Evolutionary conservation across 1,284 basidiomycete genomes (phyloP).

Genomic region (Ganoderma meredithae): DNA sequence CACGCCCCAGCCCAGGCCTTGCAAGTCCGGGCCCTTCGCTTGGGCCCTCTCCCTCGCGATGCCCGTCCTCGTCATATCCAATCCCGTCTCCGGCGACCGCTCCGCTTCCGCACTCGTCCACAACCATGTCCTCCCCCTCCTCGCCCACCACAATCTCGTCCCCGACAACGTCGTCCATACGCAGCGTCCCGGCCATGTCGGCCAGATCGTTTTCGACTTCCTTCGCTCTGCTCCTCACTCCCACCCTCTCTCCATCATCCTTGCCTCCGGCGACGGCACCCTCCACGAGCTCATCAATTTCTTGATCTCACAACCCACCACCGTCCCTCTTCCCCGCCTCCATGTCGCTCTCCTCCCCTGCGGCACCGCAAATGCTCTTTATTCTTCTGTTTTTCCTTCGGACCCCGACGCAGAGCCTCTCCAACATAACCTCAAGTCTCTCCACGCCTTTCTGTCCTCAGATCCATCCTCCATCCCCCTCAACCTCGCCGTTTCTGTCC

Average conservation of each 20-base stretch:
- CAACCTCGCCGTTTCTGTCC: constrained; percentile 63
- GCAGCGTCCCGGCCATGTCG: constrained; percentile 63
- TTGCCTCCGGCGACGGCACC: constrained; percentile 92
- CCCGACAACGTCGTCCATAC: constrained; percentile 60
- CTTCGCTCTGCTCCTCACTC: constrained; percentile 33
- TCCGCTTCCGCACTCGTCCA: constrained; percentile 58
- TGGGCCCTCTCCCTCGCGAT: constrained; percentile 15
- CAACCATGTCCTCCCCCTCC: constrained; percentile 69
- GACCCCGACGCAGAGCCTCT: constrained; percentile 37
- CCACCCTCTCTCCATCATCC: constrained; percentile 53
- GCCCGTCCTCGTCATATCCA: constrained; percentile 53
- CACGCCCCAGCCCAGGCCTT: not conserved
- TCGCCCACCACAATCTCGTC: constrained; percentile 48
- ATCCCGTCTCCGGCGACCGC: constrained; percentile 55
- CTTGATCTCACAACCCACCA: constrained; percentile 46
- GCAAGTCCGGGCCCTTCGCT: too few relatives aligned
- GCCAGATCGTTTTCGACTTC: constrained; percentile 55
- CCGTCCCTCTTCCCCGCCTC: constrained; percentile 36
- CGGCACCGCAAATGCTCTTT: constrained; percentile 97
- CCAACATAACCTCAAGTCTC: constrained; percentile 60
- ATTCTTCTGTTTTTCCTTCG: constrained; percentile 66
- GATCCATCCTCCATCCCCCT: constrained; percentile 52
- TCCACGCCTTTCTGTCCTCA: constrained; percentile 54
- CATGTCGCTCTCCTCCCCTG: constrained; percentile 71
- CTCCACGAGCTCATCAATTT: constrained; percentile 84